A percentile compares a stretch with the other conserved stretches of the same genome.
Conservation (phyloP, 2,329 filamentous ascomycete species). For the Colletotrichum neosansevieriae region DNA sequence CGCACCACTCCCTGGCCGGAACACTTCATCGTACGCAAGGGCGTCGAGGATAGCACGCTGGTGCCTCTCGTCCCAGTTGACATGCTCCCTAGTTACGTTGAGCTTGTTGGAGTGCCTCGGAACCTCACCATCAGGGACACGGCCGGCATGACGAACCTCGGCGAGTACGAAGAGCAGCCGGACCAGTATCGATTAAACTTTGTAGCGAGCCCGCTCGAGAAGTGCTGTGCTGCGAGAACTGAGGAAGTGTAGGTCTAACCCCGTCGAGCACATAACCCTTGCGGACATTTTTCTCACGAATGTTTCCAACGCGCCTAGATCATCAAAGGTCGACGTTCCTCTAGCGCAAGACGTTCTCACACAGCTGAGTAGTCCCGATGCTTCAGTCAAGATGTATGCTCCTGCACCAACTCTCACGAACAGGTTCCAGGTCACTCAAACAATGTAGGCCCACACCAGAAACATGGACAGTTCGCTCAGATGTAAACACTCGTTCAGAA, state of each 20-base stretch:
- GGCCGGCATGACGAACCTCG: slow-evolving; percentile 54
- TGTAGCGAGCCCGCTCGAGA: not conserved
- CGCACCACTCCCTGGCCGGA: slow-evolving; percentile 41
- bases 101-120: slow-evolving; percentile 58
- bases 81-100: slow-evolving; percentile 61
- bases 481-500: too few species aligned
- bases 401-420: too few species aligned
- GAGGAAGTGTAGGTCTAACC: too few species aligned
- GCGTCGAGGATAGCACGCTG: slow-evolving; percentile 48
- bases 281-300: too few species aligned
- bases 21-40: slow-evolving; percentile 56
- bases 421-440: not conserved
- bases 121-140: slow-evolving; percentile 54
- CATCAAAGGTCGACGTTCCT: too few species aligned
- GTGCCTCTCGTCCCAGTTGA: slow-evolving; percentile 68
- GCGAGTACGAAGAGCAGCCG: slow-evolving; percentile 44
- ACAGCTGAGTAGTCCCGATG: too few species aligned
- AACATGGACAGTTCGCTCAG: not conserved
- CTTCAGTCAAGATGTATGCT: too few species aligned
- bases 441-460: not conserved
- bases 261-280: too few species aligned
- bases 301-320: too few species aligned
- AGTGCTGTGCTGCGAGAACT: not conserved
- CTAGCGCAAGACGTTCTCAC: too few species aligned
- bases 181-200: slow-evolving; percentile 31